Conservation (phyloP, 805 yeast genomes). For the Monosporozyma aquatica region DNA sequence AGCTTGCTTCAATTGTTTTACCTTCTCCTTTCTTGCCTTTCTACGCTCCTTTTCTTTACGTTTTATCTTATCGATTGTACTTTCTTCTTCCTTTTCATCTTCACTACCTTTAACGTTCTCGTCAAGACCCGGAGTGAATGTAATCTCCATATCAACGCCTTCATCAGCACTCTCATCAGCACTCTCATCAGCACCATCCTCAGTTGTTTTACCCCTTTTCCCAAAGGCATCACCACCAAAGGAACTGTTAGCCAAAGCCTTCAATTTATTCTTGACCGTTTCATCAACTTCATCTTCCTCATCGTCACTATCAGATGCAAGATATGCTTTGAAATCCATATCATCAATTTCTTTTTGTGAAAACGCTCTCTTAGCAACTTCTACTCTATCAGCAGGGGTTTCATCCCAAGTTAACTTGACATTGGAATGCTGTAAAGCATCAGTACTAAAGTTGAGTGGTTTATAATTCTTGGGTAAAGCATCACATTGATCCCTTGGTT, state of each 20-base stretch:
- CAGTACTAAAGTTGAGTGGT: constrained; percentile 79
- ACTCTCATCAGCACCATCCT: constrained; percentile 27
- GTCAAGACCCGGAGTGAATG: constrained; percentile 81
- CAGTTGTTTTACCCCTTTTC: constrained; percentile 36
- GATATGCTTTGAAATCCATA: constrained; percentile 85
- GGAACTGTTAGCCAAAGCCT: constrained; percentile 42
- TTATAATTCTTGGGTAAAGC: constrained; percentile 69
- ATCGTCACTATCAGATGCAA: constrained; percentile 68
- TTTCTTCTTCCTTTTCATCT: constrained; percentile 44
- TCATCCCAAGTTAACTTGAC: constrained; percentile 98
- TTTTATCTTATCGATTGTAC: constrained; percentile 69
- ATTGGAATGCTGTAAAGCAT: constrained; percentile 91
- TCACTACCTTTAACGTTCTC: constrained; percentile 25
- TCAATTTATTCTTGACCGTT: constrained; percentile 48
- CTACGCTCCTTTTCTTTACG: constrained; percentile 91
- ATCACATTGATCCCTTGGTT: constrained; percentile 63
- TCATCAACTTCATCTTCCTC: constrained; percentile 36
- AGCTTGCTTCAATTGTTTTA: constrained; percentile 49
- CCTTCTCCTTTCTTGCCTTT: constrained; percentile 68
- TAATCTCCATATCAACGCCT: constrained; percentile 87
- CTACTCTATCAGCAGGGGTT: constrained; percentile 82
- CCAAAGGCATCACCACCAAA: constrained; percentile 30
- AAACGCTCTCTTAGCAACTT: constrained; percentile 70
- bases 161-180: constrained; percentile 36
- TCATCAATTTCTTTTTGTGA: constrained; percentile 82